Conservation (phyloP, 2,329 filamentous ascomycete genomes). For the Eurotiales sp. region DNA sequence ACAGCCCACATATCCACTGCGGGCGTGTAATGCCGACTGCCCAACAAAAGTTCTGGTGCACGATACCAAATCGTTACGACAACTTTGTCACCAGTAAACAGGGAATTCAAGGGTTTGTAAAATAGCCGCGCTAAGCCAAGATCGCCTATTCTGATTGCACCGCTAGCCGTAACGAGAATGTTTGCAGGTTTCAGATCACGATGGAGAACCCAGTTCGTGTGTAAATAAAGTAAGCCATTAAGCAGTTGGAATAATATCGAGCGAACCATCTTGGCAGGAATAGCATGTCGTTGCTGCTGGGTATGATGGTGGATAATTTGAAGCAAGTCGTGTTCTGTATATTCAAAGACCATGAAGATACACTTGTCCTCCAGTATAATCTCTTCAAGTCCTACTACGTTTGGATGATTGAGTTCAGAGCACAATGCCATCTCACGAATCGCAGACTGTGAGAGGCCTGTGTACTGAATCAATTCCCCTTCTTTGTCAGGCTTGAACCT, state of each 20-base stretch:
- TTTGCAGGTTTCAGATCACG: constrained; percentile 97
- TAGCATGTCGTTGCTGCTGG: constrained; percentile 79
- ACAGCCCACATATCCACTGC: constrained; percentile 97
- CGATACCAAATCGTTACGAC: constrained; percentile 99
- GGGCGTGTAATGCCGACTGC: constrained; percentile 92
- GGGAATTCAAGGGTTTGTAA: constrained; percentile 84
- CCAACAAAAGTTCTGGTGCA: constrained; percentile 87
- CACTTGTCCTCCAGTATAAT: constrained; percentile 98
- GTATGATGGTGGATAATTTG: constrained; percentile 99
- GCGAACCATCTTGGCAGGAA: constrained; percentile 83
- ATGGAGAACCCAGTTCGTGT: constrained; percentile 95
- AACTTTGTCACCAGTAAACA: constrained; percentile 94
- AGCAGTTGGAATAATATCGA: constrained; percentile 95
- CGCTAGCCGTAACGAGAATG: constrained; percentile 91
- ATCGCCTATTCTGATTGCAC: constrained; percentile 92
- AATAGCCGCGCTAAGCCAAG: constrained; percentile 88
- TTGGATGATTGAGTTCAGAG: constrained; percentile 81
- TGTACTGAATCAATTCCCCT: constrained; percentile 90
- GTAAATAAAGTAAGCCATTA: constrained; percentile 90
- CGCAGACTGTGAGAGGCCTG: constrained; percentile 94
- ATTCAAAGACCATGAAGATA: constrained; percentile 99
- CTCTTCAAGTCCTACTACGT: constrained; percentile 86
- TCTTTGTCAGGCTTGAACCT: constrained; percentile 97
- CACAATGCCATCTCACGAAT: constrained; percentile 97
- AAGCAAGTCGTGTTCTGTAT: constrained; percentile 92